Evolutionary conservation across 2,329 filamentous ascomycete genomes (phyloP).

Genomic region (Diaporthe eres): DNA sequence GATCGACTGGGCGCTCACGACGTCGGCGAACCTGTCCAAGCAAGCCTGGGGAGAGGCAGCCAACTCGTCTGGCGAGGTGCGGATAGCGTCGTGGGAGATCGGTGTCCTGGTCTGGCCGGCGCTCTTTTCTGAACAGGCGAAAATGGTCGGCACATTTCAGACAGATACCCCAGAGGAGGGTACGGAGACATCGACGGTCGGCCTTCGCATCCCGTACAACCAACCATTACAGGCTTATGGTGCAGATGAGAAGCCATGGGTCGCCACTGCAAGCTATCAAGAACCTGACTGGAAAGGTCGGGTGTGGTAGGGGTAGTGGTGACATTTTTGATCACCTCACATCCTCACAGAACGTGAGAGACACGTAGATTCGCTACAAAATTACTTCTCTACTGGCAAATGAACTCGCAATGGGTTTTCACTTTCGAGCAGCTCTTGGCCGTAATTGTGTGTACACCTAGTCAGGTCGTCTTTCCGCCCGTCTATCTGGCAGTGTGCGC

Average conservation of each 20-base stretch:
- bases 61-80: constrained; percentile 71
- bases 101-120: constrained; percentile 88
- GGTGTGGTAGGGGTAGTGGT: constrained; percentile 53
- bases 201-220: constrained; percentile 86
- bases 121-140: constrained; percentile 61
- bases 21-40: constrained; percentile 91
- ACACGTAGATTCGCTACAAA: neutral
- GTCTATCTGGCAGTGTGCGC: constrained; percentile 21
- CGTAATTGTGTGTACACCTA: constrained; percentile 5
- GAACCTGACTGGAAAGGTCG: constrained; percentile 74
- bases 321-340: neutral
- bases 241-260: constrained; percentile 80
- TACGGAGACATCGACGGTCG: constrained; percentile 64
- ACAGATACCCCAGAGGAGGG: constrained; percentile 64
- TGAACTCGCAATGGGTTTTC: neutral
- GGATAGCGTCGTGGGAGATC: constrained; percentile 86
- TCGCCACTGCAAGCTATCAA: constrained; percentile 71
- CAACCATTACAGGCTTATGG: constrained; percentile 79
- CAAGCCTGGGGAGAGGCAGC: constrained; percentile 86
- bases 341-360: neutral
- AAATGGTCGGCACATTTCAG: constrained; percentile 79
- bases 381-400: neutral
- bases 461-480: constrained; percentile 3
- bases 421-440: constrained; percentile 9
- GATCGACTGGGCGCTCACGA: constrained; percentile 89